These are phyloP conservation scores for Neocallimastix lanati DNA, from an alignment of 192 early-diverging fungal genomes.

Conservation along the genomic window DNA sequence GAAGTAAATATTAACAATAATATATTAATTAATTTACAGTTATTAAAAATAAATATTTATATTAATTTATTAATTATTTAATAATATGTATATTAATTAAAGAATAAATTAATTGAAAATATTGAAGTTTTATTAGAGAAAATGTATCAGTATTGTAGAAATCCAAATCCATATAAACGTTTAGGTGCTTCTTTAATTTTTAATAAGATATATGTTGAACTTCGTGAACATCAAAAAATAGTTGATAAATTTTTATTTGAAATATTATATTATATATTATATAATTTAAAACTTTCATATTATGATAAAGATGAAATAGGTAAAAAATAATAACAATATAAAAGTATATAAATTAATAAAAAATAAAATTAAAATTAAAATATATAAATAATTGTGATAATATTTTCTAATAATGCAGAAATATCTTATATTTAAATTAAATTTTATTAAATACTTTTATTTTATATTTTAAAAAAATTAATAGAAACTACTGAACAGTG, in stretches of 20 bases:
- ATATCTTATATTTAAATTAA: too few relatives aligned
- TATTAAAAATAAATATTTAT: too few relatives aligned
- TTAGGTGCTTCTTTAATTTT: constrained; percentile 48
- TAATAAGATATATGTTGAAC: constrained; percentile 47
- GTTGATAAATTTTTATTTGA: constrained; percentile 51
- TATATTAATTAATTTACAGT: too few relatives aligned
- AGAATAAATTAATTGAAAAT: constrained; percentile 5
- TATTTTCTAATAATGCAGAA: too few relatives aligned
- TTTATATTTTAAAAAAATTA: too few relatives aligned
- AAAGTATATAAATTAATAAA: too few relatives aligned
- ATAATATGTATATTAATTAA: constrained; percentile 51
- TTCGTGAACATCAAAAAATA: constrained; percentile 41
- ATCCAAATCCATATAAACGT: constrained; percentile 40
- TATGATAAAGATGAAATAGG: constrained; percentile 33
- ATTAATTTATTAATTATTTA: constrained; percentile 20
- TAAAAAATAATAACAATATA: too few relatives aligned
- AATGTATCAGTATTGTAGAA: constrained; percentile 36
- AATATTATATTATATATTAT: constrained; percentile 43
- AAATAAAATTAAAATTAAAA: too few relatives aligned
- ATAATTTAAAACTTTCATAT: constrained; percentile 37
- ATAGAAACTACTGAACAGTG: constrained; percentile 32
- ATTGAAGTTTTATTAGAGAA: constrained; percentile 25
- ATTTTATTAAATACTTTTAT: too few relatives aligned
- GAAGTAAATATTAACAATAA: too few relatives aligned
- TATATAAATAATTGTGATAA: neutral